Percentiles rank a stretch among this genome's conserved stretches.
These are phyloP conservation scores for Gentiana dahurica DNA, from an alignment of 257 asterid species.

Conservation along the genomic window DNA sequence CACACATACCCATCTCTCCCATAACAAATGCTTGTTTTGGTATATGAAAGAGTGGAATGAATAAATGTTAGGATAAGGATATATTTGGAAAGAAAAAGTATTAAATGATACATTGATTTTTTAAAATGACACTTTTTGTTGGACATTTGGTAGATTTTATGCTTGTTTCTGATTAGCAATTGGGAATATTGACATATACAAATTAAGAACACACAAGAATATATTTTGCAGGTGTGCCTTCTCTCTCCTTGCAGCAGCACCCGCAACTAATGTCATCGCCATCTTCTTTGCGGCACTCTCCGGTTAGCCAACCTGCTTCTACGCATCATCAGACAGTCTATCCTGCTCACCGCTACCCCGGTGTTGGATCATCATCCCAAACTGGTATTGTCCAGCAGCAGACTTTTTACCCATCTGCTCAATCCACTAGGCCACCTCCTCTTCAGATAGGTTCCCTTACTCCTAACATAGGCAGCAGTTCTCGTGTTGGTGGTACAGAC, in stretches of 20 bases:
- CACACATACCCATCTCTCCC: no score
- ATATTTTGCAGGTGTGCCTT: conserved; percentile 28
- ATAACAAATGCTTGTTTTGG: no score
- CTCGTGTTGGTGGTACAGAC: conserved; percentile 27
- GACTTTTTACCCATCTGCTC: conserved; percentile 18
- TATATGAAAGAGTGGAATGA: no score
- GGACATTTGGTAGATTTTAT: no score
- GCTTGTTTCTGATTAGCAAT: no score
- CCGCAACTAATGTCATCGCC: conserved; percentile 27
- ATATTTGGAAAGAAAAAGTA: no score
- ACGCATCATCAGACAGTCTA: no score
- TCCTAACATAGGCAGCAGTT: conserved; percentile 21
- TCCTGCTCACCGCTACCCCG: not conserved
- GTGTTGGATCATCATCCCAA: conserved; percentile 10
- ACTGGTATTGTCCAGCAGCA: conserved; percentile 22
- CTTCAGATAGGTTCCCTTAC: conserved; percentile 45
- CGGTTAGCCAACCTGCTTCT: conserved; percentile 4
- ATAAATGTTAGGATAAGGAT: no score
- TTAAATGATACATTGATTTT: no score
- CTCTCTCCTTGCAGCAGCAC: conserved; percentile 33
- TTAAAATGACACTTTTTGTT: no score
- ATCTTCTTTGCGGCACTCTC: conserved; percentile 18
- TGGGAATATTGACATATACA: no score
- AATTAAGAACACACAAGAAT: no score
- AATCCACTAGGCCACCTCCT: conserved; percentile 50